Evolutionary conservation across 2,329 filamentous ascomycete species (phyloP).

Genomic region (Fusarium xylarioides): DNA sequence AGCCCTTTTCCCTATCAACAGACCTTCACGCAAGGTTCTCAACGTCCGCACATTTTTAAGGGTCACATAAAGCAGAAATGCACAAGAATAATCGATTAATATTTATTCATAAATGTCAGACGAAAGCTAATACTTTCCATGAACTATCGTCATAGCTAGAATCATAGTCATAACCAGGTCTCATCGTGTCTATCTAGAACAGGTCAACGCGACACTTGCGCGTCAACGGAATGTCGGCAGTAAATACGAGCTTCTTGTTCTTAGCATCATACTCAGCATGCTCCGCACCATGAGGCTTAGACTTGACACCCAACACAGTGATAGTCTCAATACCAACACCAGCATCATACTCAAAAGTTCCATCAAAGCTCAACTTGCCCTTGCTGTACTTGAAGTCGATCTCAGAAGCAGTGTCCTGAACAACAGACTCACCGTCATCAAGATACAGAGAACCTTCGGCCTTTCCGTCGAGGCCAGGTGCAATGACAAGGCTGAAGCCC

Average conservation of each 20-base stretch:
- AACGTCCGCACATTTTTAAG: no score
- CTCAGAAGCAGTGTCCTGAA: slow-evolving; percentile 63
- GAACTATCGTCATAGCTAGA: not conserved
- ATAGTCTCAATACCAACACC: slow-evolving; percentile 56
- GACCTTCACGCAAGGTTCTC: no score
- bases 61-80: not conserved
- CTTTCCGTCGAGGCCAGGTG: slow-evolving; percentile 67
- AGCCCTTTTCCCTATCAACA: no score
- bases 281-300: slow-evolving; percentile 13
- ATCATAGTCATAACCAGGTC: not conserved
- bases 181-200: not conserved
- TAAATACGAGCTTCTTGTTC: slow-evolving; percentile 37
- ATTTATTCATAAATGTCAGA: not conserved
- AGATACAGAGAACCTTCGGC: slow-evolving; percentile 75
- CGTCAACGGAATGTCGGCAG: slow-evolving; percentile 36
- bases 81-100: not conserved
- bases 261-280: slow-evolving; percentile 34
- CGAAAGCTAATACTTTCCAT: not conserved
- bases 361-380: slow-evolving; percentile 59
- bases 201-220: slow-evolving; percentile 7
- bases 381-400: slow-evolving; percentile 69
- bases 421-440: slow-evolving; percentile 75
- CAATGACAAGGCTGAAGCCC: slow-evolving; percentile 74
- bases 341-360: slow-evolving; percentile 63
- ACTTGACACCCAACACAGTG: slow-evolving; percentile 55